Evolutionary conservation across 805 yeast species (phyloP).

Genomic region (Yarrowia sp.): DNA sequence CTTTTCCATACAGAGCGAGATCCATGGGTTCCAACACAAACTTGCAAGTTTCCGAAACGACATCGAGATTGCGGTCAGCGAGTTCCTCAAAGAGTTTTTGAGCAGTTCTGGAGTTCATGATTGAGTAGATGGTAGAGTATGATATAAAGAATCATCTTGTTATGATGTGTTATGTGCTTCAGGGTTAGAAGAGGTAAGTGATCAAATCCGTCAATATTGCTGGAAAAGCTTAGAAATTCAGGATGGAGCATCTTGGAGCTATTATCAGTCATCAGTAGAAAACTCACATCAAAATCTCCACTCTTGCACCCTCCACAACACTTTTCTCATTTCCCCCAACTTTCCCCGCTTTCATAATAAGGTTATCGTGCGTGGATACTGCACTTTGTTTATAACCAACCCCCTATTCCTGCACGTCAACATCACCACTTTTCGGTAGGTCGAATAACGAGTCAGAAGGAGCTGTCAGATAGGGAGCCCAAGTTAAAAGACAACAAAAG

Average conservation of each 20-base stretch:
- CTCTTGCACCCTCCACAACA: neutral
- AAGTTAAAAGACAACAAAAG: too few relatives aligned
- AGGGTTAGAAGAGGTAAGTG: neutral
- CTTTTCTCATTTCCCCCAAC: too few relatives aligned
- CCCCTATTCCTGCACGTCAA: neutral
- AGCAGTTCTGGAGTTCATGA: neutral
- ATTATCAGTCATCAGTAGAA: neutral
- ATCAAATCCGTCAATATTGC: neutral
- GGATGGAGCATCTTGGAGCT: neutral
- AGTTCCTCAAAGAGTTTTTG: neutral
- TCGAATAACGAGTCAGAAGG: neutral
- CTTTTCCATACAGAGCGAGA: neutral
- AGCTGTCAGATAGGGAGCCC: too few relatives aligned
- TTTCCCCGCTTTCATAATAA: neutral
- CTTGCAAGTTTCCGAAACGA: neutral
- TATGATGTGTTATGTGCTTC: neutral
- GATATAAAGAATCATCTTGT: neutral
- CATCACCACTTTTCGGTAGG: conserved; percentile 1
- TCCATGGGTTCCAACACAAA: conserved; percentile 5
- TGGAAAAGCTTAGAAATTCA: neutral
- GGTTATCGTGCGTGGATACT: conserved; percentile 27
- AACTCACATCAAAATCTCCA: neutral
- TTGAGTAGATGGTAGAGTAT: neutral
- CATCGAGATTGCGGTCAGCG: neutral
- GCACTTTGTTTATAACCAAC: conserved; percentile 1